Evolutionary conservation across 257 asterid species (phyloP).

Genomic region (Forsythia viridissima): DNA sequence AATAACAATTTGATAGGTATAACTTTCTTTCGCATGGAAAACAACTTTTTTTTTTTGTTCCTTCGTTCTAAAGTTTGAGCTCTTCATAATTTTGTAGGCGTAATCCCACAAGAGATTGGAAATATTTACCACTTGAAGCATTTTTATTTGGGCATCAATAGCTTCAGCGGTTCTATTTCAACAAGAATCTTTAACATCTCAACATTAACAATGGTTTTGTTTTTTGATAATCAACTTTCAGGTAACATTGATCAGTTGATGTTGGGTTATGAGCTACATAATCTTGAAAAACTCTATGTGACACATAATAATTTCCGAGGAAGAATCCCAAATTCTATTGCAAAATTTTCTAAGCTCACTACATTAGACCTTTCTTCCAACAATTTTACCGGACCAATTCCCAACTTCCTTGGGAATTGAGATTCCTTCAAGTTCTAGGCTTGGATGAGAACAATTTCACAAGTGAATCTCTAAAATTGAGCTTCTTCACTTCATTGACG

Average conservation of each 20-base stretch:
- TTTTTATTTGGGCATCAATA: constrained; percentile 4
- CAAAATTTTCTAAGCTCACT: constrained; percentile 31
- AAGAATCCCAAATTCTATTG: constrained; percentile 1
- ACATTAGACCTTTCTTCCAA: not conserved
- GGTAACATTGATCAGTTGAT: not conserved
- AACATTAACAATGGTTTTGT: too few relatives aligned
- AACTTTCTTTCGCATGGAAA: not conserved
- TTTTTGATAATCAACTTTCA: not conserved
- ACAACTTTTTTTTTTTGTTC: constrained; percentile 10
- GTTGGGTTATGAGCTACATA: constrained; percentile 4
- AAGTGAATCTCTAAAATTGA: constrained; percentile 10
- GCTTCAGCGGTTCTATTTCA: too few relatives aligned
- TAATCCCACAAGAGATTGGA: constrained; percentile 28
- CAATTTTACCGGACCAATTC: constrained; percentile 27
- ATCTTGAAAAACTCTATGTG: constrained; percentile 16
- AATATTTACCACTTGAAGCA: constrained; percentile 24
- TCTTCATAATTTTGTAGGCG: constrained; percentile 15
- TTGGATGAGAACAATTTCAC: constrained; percentile 8
- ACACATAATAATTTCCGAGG: constrained; percentile 3
- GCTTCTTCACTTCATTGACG: constrained; percentile 25
- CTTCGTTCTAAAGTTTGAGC: not conserved
- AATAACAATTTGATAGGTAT: too few relatives aligned
- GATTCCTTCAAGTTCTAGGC: not conserved
- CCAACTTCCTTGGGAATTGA: constrained; percentile 31
- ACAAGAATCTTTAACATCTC: too few relatives aligned